Evolutionary conservation across 2,329 filamentous ascomycete species (phyloP), one percentile per base, ranked within the genome.

Genomic region (Aspergillus novofumigatus): DNA sequence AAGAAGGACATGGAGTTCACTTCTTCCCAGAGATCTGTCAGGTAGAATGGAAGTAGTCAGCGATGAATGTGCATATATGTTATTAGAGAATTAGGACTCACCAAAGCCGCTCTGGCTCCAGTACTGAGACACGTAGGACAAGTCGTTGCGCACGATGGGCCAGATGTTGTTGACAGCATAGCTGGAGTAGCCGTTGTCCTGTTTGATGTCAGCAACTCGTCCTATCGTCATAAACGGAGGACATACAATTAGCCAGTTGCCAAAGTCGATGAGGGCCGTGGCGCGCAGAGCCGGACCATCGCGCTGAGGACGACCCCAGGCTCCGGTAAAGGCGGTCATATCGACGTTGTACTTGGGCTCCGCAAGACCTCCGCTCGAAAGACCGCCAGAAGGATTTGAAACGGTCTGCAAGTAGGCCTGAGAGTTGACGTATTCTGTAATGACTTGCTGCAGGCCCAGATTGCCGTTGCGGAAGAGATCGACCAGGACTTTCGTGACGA

Each of bases 201-300:
- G 48, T 5, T 5, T 6, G 0, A 4, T 5, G 11, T 65, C 25
- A 67, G 52, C n/a, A n/a, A n/a, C n/a, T n/a, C n/a, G n/a, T n/a
- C n/a, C n/a, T n/a, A n/a, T n/a, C n/a, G n/a, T n/a, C n/a, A n/a
- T n/a, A n/a, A n/a, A n/a, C n/a, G n/a, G n/a, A n/a, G n/a, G n/a
- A n/a, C n/a, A 25, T 62, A 70, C 68, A 51, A 91, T 75, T 28
- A 93, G 77, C 84, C 88, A 91, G 67, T 87, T 86, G 6, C 87
- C 83, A 68, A 92, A 94, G 0, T 80, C 80, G 54, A 89, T 87
- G 66, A 94, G 73, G 2, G 90, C 84, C 49, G 85, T 90, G 1
- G 89, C 90, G 52, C 91, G 82, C 42, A 94, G 81, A 23, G 90
- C 85, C 25, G 91, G 90, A 0, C 90, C 90, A 72, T 94, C 90